A percentile compares a stretch with the other conserved stretches of the same genome.
These are phyloP conservation scores for Mucor piriformis DNA, from an alignment of 371 early-diverging fungal species.

Conservation along the genomic window DNA sequence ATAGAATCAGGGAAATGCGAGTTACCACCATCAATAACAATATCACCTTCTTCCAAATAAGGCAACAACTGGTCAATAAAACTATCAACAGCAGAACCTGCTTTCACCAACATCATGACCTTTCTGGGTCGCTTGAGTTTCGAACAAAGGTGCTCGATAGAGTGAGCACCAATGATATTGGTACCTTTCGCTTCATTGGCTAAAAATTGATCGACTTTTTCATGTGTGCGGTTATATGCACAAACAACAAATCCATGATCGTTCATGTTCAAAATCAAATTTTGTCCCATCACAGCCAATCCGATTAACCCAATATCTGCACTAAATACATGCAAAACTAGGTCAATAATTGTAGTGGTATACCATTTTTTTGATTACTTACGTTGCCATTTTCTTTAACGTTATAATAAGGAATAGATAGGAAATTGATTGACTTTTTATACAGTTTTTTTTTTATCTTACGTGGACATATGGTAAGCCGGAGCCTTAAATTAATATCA, in stretches of 20 bases:
- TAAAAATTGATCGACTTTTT: slow-evolving; percentile 93
- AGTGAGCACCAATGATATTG: slow-evolving; percentile 90
- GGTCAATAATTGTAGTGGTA: too few species aligned
- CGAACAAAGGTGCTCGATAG: slow-evolving; percentile 88
- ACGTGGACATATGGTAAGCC: neutral
- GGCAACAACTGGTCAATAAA: slow-evolving; percentile 90
- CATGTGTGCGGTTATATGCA: slow-evolving; percentile 96
- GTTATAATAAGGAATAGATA: neutral
- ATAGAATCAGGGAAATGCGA: slow-evolving; percentile 97
- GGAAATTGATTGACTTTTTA: neutral
- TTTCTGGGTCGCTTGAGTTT: slow-evolving; percentile 94
- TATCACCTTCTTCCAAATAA: slow-evolving; percentile 87
- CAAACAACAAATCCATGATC: slow-evolving; percentile 93
- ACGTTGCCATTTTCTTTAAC: slow-evolving; percentile 10
- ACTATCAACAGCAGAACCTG: slow-evolving; percentile 93
- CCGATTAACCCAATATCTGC: slow-evolving; percentile 99
- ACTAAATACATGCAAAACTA: too few species aligned
- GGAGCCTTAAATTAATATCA: neutral
- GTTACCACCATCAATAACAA: slow-evolving; percentile 99
- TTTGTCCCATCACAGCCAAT: slow-evolving; percentile 99
- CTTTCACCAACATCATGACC: slow-evolving; percentile 97
- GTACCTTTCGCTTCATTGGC: slow-evolving; percentile 96
- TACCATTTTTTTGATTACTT: too few species aligned
- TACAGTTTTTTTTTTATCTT: neutral
- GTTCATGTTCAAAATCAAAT: slow-evolving; percentile 97